Evolutionary conservation across 2,329 filamentous ascomycete species (phyloP).

Genomic region (Nothophoma quercina): DNA sequence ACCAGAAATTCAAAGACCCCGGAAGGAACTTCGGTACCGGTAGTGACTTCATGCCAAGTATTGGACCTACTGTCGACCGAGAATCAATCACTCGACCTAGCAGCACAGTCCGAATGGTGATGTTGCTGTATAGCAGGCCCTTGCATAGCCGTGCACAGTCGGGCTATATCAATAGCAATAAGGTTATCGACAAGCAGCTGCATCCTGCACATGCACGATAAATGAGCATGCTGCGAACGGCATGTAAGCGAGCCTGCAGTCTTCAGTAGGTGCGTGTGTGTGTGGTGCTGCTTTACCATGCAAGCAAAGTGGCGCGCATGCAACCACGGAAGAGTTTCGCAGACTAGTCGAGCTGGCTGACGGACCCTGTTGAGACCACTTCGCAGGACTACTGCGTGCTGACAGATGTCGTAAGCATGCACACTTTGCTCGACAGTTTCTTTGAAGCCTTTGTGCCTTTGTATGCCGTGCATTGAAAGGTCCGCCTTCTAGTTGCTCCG

Average conservation of each 20-base stretch:
- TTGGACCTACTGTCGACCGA: neutral
- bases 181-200: slow-evolving; percentile 8
- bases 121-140: neutral
- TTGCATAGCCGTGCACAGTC: slow-evolving; percentile 1
- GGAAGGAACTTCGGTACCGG: neutral
- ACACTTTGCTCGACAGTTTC: neutral
- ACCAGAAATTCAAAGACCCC: neutral
- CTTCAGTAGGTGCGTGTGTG: neutral
- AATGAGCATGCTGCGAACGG: neutral
- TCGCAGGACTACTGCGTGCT: neutral
- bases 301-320: slow-evolving; percentile 5
- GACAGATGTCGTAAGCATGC: slow-evolving; percentile 2
- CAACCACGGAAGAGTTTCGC: neutral
- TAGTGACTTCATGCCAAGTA: no score
- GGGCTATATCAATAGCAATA: neutral
- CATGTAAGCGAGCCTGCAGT: neutral
- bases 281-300: slow-evolving; percentile 11
- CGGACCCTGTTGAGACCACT: neutral
- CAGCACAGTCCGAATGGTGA: neutral
- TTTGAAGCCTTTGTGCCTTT: neutral
- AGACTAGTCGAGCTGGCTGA: neutral
- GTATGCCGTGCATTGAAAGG: neutral
- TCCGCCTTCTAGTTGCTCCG: neutral
- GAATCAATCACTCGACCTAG: neutral
- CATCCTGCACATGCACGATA: slow-evolving; percentile 13